Conservation (phyloP, 164 flowering plant genomes). For the Annona squamosa region DNA sequence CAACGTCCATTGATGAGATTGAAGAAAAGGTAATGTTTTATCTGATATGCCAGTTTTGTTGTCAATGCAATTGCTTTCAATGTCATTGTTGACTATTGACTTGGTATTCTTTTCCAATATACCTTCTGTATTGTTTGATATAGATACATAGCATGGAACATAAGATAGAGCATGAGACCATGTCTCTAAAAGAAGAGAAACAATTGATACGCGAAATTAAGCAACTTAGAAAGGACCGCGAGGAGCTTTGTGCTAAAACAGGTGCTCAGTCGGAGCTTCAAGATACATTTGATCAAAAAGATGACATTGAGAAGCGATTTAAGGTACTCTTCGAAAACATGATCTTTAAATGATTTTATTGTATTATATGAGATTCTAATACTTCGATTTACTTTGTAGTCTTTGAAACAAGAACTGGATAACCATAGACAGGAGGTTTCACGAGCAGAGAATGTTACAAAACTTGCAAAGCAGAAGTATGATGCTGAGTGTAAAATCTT, state of each 20-base stretch:
- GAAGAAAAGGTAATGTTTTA: conserved; percentile 42
- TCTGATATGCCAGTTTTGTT: background rate
- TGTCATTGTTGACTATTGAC: background rate
- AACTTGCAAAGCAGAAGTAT: conserved; percentile 36
- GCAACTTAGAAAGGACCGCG: conserved; percentile 53
- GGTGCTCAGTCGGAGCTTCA: conserved; percentile 50
- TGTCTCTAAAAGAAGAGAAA: conserved; percentile 71
- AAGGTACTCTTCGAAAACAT: conserved; percentile 38
- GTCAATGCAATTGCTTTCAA: background rate
- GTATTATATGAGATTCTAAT: conserved; percentile 8
- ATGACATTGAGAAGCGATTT: conserved; percentile 48
- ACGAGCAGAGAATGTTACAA: conserved; percentile 39
- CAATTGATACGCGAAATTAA: conserved; percentile 71
- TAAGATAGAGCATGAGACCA: conserved; percentile 70
- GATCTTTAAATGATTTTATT: background rate
- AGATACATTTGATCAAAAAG: conserved; percentile 54
- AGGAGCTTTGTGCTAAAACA: conserved; percentile 42
- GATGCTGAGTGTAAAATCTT: conserved; percentile 30
- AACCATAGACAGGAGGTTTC: conserved; percentile 31
- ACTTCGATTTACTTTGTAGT: conserved; percentile 22
- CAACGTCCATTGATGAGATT: conserved; percentile 62
- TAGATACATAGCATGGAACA: conserved; percentile 68
- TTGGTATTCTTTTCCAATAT: background rate
- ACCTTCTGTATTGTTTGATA: background rate
- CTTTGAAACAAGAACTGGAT: conserved; percentile 50